phyloP scores from a whole-genome alignment of 352 stramenopile species.

The Blastocystis sp. region DNA sequence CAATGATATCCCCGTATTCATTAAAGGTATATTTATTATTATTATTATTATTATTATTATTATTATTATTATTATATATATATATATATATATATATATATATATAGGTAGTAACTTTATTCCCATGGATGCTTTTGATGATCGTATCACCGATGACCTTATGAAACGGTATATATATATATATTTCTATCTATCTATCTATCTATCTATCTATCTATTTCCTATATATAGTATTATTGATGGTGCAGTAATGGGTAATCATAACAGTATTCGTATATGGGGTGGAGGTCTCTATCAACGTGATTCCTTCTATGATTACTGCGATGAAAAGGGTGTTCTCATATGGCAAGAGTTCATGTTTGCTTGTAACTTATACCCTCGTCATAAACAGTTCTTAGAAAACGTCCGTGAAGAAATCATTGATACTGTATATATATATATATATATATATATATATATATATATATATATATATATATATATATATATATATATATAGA shows the following conservation, averaged over 20 bases:
- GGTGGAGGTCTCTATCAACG: constrained; percentile 61
- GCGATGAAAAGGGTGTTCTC: constrained; percentile 58
- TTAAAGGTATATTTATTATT: too few relatives aligned
- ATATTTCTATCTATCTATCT: too few relatives aligned
- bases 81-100: too few relatives aligned
- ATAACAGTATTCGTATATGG: constrained; percentile 56
- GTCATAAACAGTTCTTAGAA: constrained; percentile 50
- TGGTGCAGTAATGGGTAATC: constrained; percentile 19
- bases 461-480: too few relatives aligned
- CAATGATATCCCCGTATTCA: constrained; percentile 33
- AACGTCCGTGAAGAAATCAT: constrained; percentile 50
- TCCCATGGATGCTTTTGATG: constrained; percentile 39
- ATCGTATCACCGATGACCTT: constrained; percentile 7
- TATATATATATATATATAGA: too few relatives aligned
- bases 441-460: too few relatives aligned
- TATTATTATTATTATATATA: too few relatives aligned
- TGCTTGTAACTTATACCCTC: constrained; percentile 60
- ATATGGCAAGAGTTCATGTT: constrained; percentile 69
- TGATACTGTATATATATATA: too few relatives aligned
- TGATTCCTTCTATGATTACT: constrained; percentile 57
- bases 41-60: too few relatives aligned
- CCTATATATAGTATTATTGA: constrained; percentile 28
- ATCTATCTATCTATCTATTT: too few relatives aligned
- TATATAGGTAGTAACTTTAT: constrained; percentile 38
- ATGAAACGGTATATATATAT: too few relatives aligned